phyloP scores from a whole-genome alignment of 2,329 filamentous ascomycete species.

The Phyllosticta citribraziliensis region DNA sequence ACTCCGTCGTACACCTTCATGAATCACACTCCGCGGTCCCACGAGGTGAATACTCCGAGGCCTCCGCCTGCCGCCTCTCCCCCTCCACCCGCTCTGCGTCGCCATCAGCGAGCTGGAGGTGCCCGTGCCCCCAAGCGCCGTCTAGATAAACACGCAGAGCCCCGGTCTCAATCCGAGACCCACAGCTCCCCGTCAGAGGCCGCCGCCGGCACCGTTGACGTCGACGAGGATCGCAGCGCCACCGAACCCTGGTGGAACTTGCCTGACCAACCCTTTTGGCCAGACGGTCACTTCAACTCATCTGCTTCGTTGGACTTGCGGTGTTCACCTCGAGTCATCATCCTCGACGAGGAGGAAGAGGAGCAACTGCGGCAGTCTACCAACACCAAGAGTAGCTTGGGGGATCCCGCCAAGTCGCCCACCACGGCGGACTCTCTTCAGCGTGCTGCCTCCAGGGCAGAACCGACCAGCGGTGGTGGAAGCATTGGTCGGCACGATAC shows the following conservation, averaged over 20 bases:
- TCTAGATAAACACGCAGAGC: not conserved
- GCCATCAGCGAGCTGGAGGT: not conserved
- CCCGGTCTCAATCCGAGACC: not conserved
- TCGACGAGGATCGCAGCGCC: not conserved
- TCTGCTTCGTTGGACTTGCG: not conserved
- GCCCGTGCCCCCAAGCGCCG: not conserved
- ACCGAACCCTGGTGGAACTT: slow-evolving; percentile 6
- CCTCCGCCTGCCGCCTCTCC: not conserved
- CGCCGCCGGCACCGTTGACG: not conserved
- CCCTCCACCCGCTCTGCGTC: not conserved
- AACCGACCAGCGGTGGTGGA: not conserved
- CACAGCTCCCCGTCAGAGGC: not conserved
- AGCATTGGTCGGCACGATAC: not conserved
- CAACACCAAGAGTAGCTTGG: not conserved
- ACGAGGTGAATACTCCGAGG: not conserved
- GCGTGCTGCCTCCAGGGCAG: not conserved
- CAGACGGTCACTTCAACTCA: not conserved
- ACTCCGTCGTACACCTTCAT: slow-evolving; percentile 15
- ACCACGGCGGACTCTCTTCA: not conserved
- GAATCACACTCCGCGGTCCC: slow-evolving; percentile 24
- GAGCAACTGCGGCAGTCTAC: not conserved
- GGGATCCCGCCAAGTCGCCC: not conserved
- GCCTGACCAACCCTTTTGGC: slow-evolving; percentile 7
- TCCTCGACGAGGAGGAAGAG: not conserved
- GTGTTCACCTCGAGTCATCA: not conserved